These are phyloP conservation scores for Dictyophora rubrovolvata DNA, from an alignment of 768 basidiomycete genomes.

Conservation along the genomic window DNA sequence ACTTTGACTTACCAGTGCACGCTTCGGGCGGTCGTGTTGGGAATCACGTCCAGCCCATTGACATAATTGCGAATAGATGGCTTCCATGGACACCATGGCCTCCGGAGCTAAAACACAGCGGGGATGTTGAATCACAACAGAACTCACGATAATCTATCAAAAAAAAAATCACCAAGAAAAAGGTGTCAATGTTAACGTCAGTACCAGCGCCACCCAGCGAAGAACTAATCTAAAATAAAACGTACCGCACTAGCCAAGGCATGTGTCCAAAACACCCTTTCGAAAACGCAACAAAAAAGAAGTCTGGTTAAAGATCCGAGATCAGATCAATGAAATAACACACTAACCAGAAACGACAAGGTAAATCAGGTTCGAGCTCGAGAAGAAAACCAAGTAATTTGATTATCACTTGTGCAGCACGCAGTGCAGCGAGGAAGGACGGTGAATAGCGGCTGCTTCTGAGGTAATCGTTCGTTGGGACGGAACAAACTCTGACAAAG, in stretches of 20 bases:
- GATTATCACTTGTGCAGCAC: background rate
- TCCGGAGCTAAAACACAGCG: background rate
- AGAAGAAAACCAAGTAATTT: background rate
- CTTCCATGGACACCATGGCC: slow-evolving; percentile 34
- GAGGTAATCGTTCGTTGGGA: background rate
- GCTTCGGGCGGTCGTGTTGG: background rate
- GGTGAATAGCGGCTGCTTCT: background rate
- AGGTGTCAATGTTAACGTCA: background rate
- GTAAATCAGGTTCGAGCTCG: background rate
- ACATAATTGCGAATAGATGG: slow-evolving; percentile 45
- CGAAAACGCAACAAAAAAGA: background rate
- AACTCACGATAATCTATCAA: background rate
- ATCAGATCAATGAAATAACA: background rate
- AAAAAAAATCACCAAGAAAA: background rate
- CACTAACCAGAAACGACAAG: slow-evolving; percentile 1
- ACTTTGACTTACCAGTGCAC: background rate
- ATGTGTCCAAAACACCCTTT: slow-evolving; percentile 1
- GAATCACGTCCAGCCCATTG: slow-evolving; percentile 39
- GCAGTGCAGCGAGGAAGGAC: background rate
- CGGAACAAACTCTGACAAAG: background rate
- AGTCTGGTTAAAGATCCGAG: background rate
- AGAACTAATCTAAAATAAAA: background rate
- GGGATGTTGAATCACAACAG: slow-evolving; percentile 1
- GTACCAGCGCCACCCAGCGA: background rate
- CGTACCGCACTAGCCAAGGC: slow-evolving; percentile 1